phyloP scores from a whole-genome alignment of 495 filamentous ascomycete species.

The Aspergillus conjunctus region DNA sequence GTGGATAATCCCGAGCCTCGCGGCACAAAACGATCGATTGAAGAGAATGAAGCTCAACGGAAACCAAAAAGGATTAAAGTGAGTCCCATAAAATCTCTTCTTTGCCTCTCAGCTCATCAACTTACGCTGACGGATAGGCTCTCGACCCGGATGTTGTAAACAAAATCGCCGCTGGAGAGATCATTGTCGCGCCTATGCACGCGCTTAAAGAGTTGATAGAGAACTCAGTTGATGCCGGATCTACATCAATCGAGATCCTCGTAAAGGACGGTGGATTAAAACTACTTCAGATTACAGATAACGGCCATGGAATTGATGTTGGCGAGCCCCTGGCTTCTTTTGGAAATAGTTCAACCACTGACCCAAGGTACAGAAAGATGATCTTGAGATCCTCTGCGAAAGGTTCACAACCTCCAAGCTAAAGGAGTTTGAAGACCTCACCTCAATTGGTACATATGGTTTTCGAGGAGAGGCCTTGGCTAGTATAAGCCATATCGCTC shows the following conservation, averaged over 20 bases:
- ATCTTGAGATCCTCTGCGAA: slow-evolving; percentile 91
- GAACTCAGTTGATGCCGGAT: slow-evolving; percentile 95
- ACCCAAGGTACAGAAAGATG: slow-evolving; percentile 65
- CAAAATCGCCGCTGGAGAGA: slow-evolving; percentile 99
- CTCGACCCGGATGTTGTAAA: slow-evolving; percentile 96
- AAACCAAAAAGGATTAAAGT: slow-evolving; percentile 71
- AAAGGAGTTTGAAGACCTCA: slow-evolving; percentile 91
- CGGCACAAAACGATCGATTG: slow-evolving; percentile 66
- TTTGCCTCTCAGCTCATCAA: background rate
- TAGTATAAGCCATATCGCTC: slow-evolving; percentile 98
- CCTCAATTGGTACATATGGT: slow-evolving; percentile 90
- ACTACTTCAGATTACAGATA: slow-evolving; percentile 95
- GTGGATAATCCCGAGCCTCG: slow-evolving; percentile 45
- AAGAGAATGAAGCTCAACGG: slow-evolving; percentile 40
- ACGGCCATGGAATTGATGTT: slow-evolving; percentile 95
- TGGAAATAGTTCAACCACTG: background rate
- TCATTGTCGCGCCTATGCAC: slow-evolving; percentile 96
- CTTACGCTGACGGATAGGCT: slow-evolving; percentile 52
- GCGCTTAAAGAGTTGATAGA: slow-evolving; percentile 97
- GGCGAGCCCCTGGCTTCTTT: background rate
- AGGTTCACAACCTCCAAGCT: slow-evolving; percentile 97
- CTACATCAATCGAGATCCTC: slow-evolving; percentile 86
- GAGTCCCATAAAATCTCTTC: slow-evolving; percentile 7
- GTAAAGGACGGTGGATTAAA: slow-evolving; percentile 98
- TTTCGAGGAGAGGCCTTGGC: slow-evolving; percentile 97